Evolutionary conservation across 805 yeast genomes (phyloP), one percentile per base, ranked within the genome.

Genomic region (Wickerhamiella domercqiae): DNA sequence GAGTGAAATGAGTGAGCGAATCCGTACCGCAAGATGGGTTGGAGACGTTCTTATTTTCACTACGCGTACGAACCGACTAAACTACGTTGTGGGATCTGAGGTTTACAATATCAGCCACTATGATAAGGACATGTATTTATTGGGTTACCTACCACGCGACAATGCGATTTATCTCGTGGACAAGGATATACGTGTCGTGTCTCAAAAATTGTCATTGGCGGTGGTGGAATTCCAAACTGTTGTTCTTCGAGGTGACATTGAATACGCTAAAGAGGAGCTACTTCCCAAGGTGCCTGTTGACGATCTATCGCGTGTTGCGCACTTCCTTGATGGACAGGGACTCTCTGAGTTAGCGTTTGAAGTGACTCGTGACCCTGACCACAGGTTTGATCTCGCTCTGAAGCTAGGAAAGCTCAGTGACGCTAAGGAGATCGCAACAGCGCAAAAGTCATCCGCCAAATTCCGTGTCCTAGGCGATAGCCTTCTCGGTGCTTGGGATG

Each of bases 21-120:
- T 87, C 28, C 73, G 80, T 42, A 77, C 93, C 21, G 96, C 96
- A 52, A 78, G 76, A 57, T 90, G 96, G 84, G 84, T 86, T 51
- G 98, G 97, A 47, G 97, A 90, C 63, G 96, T 90, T 33, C 86
- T 87, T 57, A 73, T 90, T 38, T 90, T 78, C 64, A 82, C 96
- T 13, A 83, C 96, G 2, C 53, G 74, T 15, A 68, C 93, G 18
- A 82, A 84, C 62, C 74, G 97, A 59, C 68, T 90, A 54, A 87
- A 86, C 61, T 90, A 90, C 57, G 71, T 84, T 44, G 97, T 90
- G 43, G 98, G 98, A 50, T 93, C 93, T 29, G 81, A 84, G 53
- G 75, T 80, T 18, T 82, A 83, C 58, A 90, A 84, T 55, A 71
- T 90, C 59, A 84, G 87, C 25, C 97, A 90, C 63, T 86, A 79